Evolutionary conservation across 2,329 filamentous ascomycete genomes (phyloP).

Genomic region (Thelonectria rubi): DNA sequence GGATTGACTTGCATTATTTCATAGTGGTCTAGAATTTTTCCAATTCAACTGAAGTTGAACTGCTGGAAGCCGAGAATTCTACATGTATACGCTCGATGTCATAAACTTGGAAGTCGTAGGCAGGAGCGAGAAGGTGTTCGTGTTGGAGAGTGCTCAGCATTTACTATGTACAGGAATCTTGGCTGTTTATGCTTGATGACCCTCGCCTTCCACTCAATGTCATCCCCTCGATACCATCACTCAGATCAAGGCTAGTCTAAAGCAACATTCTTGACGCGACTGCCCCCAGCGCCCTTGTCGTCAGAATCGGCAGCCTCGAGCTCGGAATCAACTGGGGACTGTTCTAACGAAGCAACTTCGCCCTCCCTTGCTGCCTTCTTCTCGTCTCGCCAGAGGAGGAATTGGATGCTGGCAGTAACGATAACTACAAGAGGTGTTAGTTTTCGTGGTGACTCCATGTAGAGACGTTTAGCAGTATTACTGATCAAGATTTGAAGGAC

Average conservation of each 20-base stretch:
- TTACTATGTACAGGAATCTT: too few species aligned
- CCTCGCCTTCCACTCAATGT: neutral
- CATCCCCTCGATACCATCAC: neutral
- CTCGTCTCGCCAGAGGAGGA: conserved; percentile 6
- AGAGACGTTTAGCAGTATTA: neutral
- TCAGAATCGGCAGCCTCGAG: neutral
- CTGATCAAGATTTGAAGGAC: conserved; percentile 25
- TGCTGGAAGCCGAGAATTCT: neutral
- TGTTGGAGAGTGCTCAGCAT: too few species aligned
- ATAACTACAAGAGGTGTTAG: neutral
- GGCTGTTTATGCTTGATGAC: too few species aligned
- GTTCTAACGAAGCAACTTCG: neutral
- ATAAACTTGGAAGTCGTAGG: too few species aligned
- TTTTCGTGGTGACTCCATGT: neutral
- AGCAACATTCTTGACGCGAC: neutral
- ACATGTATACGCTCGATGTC: too few species aligned
- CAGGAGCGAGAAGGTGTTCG: too few species aligned
- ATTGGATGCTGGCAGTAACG: conserved; percentile 3
- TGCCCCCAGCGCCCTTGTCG: neutral
- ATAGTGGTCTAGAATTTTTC: too few species aligned
- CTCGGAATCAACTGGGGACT: neutral
- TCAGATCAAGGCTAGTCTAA: neutral
- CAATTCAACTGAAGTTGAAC: neutral
- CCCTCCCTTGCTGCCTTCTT: conserved; percentile 9
- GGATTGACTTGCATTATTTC: too few species aligned